A percentile compares a stretch with the other conserved stretches of the same genome.
Evolutionary conservation across 139 green algal genomes (phyloP).

Genomic region (Chlamydomonas schloesseri): DNA sequence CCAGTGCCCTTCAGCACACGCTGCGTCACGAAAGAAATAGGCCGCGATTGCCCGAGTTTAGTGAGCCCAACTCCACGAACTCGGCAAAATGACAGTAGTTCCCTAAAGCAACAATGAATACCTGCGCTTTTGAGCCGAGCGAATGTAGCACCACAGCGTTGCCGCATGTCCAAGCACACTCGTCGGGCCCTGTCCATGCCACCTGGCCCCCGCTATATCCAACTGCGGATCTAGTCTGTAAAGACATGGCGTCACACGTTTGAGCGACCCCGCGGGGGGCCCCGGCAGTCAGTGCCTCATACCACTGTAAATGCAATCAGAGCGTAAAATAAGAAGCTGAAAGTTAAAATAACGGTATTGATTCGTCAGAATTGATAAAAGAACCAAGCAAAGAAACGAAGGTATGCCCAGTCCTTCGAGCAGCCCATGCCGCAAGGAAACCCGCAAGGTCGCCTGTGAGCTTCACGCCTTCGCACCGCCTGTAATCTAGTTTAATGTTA

Average conservation of each 20-base stretch:
- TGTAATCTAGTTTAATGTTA: too few relatives aligned
- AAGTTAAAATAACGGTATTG: too few relatives aligned
- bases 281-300: neutral
- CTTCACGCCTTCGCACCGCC: too few relatives aligned
- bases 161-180: slow-evolving; percentile 46
- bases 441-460: too few relatives aligned
- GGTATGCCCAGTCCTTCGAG: too few relatives aligned
- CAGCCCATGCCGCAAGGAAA: too few relatives aligned
- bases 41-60: neutral
- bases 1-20: slow-evolving; percentile 31
- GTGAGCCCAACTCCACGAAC: too few relatives aligned
- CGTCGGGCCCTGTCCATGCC: slow-evolving; percentile 16
- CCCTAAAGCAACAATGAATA: neutral
- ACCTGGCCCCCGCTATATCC: slow-evolving; percentile 12
- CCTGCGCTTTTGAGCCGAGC: slow-evolving; percentile 15
- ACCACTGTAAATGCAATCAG: too few relatives aligned
- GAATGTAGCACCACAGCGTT: slow-evolving; percentile 43
- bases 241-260: neutral
- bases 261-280: neutral
- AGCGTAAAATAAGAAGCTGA: too few relatives aligned
- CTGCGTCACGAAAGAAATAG: neutral
- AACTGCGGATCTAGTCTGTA: neutral
- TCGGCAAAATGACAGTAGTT: too few relatives aligned
- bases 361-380: too few relatives aligned
- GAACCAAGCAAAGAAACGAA: too few relatives aligned